Evolutionary conservation across 805 yeast species (phyloP).

Genomic region (Myxozyma sirexii): DNA sequence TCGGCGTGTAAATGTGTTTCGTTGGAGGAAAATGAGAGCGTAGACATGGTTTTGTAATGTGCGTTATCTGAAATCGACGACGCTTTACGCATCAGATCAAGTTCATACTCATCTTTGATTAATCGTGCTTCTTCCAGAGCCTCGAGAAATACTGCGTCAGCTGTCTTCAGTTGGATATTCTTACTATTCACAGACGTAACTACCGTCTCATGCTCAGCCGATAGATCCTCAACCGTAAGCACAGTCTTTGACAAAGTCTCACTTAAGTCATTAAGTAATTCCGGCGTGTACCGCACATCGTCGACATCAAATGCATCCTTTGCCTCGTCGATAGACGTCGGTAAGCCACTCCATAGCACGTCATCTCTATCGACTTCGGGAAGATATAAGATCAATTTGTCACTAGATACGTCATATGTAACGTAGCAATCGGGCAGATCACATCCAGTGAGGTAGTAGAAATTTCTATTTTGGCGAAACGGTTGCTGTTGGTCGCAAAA

Average conservation of each 20-base stretch:
- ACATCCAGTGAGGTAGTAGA: slow-evolving; percentile 82
- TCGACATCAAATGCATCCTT: slow-evolving; percentile 72
- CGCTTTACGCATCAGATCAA: slow-evolving; percentile 76
- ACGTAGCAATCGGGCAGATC: slow-evolving; percentile 77
- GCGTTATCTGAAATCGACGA: slow-evolving; percentile 83
- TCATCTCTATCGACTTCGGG: slow-evolving; percentile 87
- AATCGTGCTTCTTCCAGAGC: slow-evolving; percentile 87
- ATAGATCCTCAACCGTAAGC: slow-evolving; percentile 36
- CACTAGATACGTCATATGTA: slow-evolving; percentile 56
- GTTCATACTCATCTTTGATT: slow-evolving; percentile 81
- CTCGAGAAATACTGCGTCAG: slow-evolving; percentile 42
- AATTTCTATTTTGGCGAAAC: slow-evolving; percentile 88
- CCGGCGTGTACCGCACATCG: slow-evolving; percentile 65
- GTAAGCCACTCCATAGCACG: slow-evolving; percentile 95
- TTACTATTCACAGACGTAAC: background rate
- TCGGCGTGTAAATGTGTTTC: slow-evolving; percentile 96
- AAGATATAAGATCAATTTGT: slow-evolving; percentile 68
- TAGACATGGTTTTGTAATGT: slow-evolving; percentile 90
- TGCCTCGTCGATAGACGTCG: slow-evolving; percentile 70
- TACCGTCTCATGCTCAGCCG: slow-evolving; percentile 23
- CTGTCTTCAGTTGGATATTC: slow-evolving; percentile 12
- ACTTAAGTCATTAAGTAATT: slow-evolving; percentile 46
- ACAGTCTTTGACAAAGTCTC: slow-evolving; percentile 17
- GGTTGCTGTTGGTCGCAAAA: slow-evolving; percentile 69
- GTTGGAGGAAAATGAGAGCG: slow-evolving; percentile 78